phyloP scores from a whole-genome alignment of 805 yeast species.

The Metschnikowia sp. region DNA sequence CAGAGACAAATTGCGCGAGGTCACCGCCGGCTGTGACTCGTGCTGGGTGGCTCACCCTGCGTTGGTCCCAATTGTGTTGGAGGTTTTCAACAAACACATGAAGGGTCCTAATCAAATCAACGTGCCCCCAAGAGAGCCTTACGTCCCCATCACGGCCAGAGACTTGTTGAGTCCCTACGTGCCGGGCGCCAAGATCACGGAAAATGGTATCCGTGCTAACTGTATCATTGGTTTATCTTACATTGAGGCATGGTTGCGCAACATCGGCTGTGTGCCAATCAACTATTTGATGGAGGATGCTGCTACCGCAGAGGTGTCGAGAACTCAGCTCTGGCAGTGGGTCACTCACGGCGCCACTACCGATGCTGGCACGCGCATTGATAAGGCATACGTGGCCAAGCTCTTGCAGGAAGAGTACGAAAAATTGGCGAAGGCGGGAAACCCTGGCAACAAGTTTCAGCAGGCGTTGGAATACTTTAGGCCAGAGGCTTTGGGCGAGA shows the following conservation, averaged over 20 bases:
- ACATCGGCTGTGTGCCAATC: conserved; percentile 82
- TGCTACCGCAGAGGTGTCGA: conserved; percentile 83
- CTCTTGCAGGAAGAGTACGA: conserved; percentile 62
- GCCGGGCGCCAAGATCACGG: conserved; percentile 60
- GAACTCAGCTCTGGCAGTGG: conserved; percentile 84
- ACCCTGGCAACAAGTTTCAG: conserved; percentile 61
- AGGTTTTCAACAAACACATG: conserved; percentile 72
- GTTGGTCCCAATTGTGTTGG: conserved; percentile 66
- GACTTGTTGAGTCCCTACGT: conserved; percentile 65
- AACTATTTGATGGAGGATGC: conserved; percentile 88
- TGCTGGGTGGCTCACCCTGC: conserved; percentile 92
- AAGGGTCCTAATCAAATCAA: conserved; percentile 79
- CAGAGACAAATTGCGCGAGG: conserved; percentile 74
- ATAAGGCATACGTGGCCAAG: conserved; percentile 55
- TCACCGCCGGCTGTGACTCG: conserved; percentile 78
- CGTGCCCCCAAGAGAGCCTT: conserved; percentile 45
- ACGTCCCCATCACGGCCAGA: conserved; percentile 53
- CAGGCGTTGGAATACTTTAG: conserved; percentile 68
- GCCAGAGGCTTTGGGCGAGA: conserved; percentile 70
- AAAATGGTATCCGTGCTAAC: conserved; percentile 67
- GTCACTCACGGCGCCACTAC: conserved; percentile 64
- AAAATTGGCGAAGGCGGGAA: conserved; percentile 46
- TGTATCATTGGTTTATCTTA: conserved; percentile 73
- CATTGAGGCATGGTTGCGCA: conserved; percentile 85
- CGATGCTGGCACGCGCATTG: conserved; percentile 56